phyloP scores from a whole-genome alignment of 116 monocot genomes.

The Cymodocea nodosa region DNA sequence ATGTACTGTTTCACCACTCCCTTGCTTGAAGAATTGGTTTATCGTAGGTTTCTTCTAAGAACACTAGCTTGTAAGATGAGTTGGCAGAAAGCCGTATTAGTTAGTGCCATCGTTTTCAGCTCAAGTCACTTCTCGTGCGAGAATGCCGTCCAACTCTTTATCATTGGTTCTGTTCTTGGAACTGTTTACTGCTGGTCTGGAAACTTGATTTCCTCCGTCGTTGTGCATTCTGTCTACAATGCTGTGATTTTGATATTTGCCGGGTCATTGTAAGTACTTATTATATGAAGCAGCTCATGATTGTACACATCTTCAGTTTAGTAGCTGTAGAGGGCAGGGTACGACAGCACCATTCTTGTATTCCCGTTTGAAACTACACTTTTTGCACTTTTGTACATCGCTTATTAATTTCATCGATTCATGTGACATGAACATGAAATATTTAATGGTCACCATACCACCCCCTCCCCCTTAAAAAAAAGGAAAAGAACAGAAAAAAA shows the following conservation, averaged over 20 bases:
- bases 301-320: too few species aligned
- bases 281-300: too few species aligned
- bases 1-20: constrained; percentile 60
- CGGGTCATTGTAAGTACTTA: not conserved
- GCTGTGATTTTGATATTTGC: constrained; percentile 29
- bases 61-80: constrained; percentile 42
- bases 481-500: too few species aligned
- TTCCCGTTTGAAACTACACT: too few species aligned
- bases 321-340: too few species aligned
- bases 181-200: constrained; percentile 72
- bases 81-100: constrained; percentile 47
- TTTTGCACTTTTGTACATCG: too few species aligned
- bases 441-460: too few species aligned
- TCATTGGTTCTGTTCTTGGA: constrained; percentile 72
- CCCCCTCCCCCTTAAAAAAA: too few species aligned
- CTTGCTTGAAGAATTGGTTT: constrained; percentile 61
- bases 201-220: constrained; percentile 40
- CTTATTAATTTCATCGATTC: too few species aligned
- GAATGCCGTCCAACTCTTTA: constrained; percentile 52
- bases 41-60: constrained; percentile 66
- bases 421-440: too few species aligned
- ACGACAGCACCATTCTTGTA: too few species aligned
- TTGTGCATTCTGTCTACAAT: constrained; percentile 70
- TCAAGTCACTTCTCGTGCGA: constrained; percentile 48
- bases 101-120: constrained; percentile 52